phyloP scores from a whole-genome alignment of 1,284 basidiomycete genomes.

The Macrocystidia cucumis region DNA sequence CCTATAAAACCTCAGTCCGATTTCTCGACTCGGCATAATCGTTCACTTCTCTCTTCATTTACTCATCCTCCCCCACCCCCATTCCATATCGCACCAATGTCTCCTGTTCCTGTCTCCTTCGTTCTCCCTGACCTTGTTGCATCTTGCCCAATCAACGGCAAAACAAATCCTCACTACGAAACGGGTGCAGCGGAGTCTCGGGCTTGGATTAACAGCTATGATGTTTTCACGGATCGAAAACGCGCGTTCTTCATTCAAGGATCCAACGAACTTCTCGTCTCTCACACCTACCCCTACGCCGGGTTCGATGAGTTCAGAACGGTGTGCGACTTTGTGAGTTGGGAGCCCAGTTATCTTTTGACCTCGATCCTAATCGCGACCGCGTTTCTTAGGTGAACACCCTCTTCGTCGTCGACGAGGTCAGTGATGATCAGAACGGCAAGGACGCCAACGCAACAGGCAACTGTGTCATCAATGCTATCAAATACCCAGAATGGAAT shows the following conservation, averaged over 20 bases:
- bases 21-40: too few species aligned
- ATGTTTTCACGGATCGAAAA: slow-evolving; percentile 52
- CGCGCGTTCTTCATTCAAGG: slow-evolving; percentile 53
- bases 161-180: slow-evolving; percentile 46
- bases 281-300: slow-evolving; percentile 54
- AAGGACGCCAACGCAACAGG: slow-evolving; percentile 47
- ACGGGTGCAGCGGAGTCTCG: slow-evolving; percentile 47
- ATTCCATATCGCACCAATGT: slow-evolving; percentile 23
- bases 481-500: slow-evolving; percentile 44
- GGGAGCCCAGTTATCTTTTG: slow-evolving; percentile 2
- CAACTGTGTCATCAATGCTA: slow-evolving; percentile 41
- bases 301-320: slow-evolving; percentile 51
- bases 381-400: slow-evolving; percentile 37
- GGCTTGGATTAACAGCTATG: slow-evolving; percentile 55
- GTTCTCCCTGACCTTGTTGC: slow-evolving; percentile 49
- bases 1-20: too few species aligned
- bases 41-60: slow-evolving; percentile 12
- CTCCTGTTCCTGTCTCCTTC: slow-evolving; percentile 31
- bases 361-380: slow-evolving; percentile 2
- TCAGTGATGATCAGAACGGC: slow-evolving; percentile 60
- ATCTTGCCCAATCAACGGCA: slow-evolving; percentile 37
- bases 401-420: slow-evolving; percentile 63
- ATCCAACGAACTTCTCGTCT: slow-evolving; percentile 54
- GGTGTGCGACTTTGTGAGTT: slow-evolving; percentile 48
- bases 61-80: slow-evolving; percentile 9